Percentiles rank a stretch among this genome's conserved stretches.
These are phyloP conservation scores for Sugiyamaella lignohabitans DNA, from an alignment of 805 yeast species.

Conservation along the genomic window DNA sequence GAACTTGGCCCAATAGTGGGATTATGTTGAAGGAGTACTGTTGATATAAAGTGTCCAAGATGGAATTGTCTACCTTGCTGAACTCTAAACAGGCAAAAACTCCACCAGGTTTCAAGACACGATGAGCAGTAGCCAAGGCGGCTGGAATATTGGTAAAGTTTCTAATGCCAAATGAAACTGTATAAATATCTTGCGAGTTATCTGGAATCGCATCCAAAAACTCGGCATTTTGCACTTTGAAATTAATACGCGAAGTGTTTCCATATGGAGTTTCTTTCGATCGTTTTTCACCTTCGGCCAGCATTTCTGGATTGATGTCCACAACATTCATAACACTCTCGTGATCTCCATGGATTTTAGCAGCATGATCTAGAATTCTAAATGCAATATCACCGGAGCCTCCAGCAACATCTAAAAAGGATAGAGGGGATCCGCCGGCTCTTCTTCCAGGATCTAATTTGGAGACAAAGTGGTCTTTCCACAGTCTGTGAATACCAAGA, in stretches of 20 bases:
- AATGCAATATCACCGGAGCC: slow-evolving; percentile 99
- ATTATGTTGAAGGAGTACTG: slow-evolving; percentile 81
- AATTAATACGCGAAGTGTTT: slow-evolving; percentile 58
- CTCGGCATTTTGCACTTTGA: slow-evolving; percentile 91
- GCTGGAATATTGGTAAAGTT: slow-evolving; percentile 93
- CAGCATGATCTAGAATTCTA: slow-evolving; percentile 89
- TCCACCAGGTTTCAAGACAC: slow-evolving; percentile 96
- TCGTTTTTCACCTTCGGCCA: slow-evolving; percentile 83
- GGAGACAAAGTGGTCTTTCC: slow-evolving; percentile 88
- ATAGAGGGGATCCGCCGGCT: slow-evolving; percentile 76
- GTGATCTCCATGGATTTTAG: slow-evolving; percentile 64
- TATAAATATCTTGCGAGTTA: slow-evolving; percentile 88
- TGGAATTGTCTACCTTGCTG: slow-evolving; percentile 78
- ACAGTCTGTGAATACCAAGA: slow-evolving; percentile 84
- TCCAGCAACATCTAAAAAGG: slow-evolving; percentile 94
- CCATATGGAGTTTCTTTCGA: slow-evolving; percentile 52
- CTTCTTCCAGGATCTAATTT: slow-evolving; percentile 90
- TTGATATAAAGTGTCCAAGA: slow-evolving; percentile 70
- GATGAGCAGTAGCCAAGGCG: slow-evolving; percentile 89
- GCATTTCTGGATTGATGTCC: slow-evolving; percentile 95
- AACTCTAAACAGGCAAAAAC: slow-evolving; percentile 95
- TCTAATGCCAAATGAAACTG: slow-evolving; percentile 95
- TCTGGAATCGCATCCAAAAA: slow-evolving; percentile 74
- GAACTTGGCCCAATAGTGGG: slow-evolving; percentile 92
- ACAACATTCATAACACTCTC: slow-evolving; percentile 80